Evolutionary conservation across 805 yeast species (phyloP), one percentile per base, ranked within the genome.

Genomic region (Hyphopichia homilentoma): DNA sequence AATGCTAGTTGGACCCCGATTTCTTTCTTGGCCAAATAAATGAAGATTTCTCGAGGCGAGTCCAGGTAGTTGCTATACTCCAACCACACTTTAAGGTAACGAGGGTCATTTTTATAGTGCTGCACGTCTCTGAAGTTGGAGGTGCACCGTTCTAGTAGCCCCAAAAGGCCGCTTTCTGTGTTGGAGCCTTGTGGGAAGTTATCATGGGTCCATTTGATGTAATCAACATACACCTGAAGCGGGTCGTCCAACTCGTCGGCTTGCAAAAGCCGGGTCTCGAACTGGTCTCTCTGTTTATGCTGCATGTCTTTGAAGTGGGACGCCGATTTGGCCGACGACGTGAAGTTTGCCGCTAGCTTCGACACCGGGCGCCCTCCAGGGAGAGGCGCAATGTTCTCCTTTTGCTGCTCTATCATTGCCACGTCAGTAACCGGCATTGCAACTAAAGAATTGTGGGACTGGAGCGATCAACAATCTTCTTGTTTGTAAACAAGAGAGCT

Each of bases 11-110:
- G 66, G 21, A 49, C 51, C 1, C 96, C 97, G 21, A 90, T 84
- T 29, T 71, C 76, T 41, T 81, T 79, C 39, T 80, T 74, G 26
- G 79, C 75, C 57, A 90, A 64, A 48, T 81, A 87, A 5, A 75
- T 66, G 52, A 81, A 88, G 2, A 84, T 66, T 33, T 82, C 89
- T 25, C 76, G 62, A 0, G 89, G 88, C 11, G 81, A 71, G 38
- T 81, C 85, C 2, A 83, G 72, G 47, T 72, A 79, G 16, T 70
- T 73, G 6, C 84, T 76, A 52, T 86, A 88, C 43, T 77, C 79
- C 24, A 89, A 56, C 97, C 98, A 90, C 2, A 88, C 70, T 40
- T 70, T 73, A 30, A 90, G 56, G 49, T 84, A 88, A 29, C 97
- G 60, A 1, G 90, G 78, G 52, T 90, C 97, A 52, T 89, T 82